Conservation (phyloP, 495 filamentous ascomycete genomes). For the Xylaria castorea region DNA sequence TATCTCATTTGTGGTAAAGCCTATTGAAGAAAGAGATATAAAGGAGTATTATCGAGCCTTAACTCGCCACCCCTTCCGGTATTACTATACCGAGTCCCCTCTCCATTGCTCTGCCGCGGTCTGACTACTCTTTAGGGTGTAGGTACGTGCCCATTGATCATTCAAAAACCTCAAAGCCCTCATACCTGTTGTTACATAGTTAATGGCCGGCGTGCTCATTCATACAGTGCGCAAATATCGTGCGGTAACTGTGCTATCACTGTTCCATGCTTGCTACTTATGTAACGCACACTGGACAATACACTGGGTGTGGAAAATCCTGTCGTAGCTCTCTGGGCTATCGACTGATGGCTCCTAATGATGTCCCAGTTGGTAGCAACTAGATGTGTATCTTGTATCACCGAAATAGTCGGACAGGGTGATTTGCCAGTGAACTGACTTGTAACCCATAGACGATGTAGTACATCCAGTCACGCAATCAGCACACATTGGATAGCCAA, state of each 20-base stretch:
- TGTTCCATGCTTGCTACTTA: slow-evolving; percentile 7
- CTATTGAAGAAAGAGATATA: not conserved
- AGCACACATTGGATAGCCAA: not conserved
- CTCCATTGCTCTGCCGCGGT: not conserved
- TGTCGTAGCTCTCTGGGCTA: not conserved
- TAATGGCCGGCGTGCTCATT: not conserved
- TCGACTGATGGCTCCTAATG: not conserved
- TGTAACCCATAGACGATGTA: not conserved
- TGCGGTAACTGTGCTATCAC: not conserved
- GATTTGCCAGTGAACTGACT: not conserved
- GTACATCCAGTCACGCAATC: not conserved
- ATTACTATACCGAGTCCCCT: not conserved
- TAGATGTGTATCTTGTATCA: not conserved
- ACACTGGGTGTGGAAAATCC: not conserved
- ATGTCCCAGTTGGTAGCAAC: not conserved
- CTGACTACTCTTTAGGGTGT: not conserved
- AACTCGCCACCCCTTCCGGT: not conserved
- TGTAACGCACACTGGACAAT: not conserved
- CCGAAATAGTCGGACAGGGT: not conserved
- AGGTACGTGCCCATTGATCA: not conserved
- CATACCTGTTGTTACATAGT: not conserved
- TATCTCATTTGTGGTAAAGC: not conserved
- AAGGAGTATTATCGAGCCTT: not conserved
- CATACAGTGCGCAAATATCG: not conserved
- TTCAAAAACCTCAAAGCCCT: not conserved